Base-by-base conservation (phyloP, 2,329 filamentous ascomycete species). In the Cytospora chrysosperma region DNA sequence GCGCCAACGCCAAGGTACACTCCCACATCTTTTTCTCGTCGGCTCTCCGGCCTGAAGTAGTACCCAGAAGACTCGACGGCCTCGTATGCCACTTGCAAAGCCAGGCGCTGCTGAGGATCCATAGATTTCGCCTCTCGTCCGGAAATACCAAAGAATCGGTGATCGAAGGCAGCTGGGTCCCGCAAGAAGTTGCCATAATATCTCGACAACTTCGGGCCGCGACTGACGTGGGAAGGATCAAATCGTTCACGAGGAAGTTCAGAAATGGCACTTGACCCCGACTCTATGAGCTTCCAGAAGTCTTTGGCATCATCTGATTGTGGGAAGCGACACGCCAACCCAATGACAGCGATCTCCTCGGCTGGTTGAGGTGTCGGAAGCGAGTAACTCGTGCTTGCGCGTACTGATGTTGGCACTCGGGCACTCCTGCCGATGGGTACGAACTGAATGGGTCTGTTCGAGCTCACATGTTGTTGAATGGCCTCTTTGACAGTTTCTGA, bases 221-320 rank as follows among this genome's bases (percentile, higher is more conserved):
- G 59, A 15, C 15, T 53, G 3, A 61, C 19, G 3, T 49, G n/a
- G 9, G 55, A 17, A 17, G 34, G 26, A 19, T 40, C 28, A 24
- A 62, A 63, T 13, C 63, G 63, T n/a, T 26, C 37, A 10, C 4
- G 4, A 4, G 63, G 63, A 4, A 63, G 10, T n/a, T n/a, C 17
- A 30, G 17, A 24, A 52, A 47, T 15, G 55, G 27, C 0, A 47
- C 49, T 59, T 69, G 21, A 9, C 71, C 74, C 1, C 56, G 53
- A 2, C 56, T 51, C 8, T n/a, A 77, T 60, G 24, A 78, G 56
- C 0, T 73, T 52, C 68, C 67, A 72, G 65, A 75, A 77, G 47
- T 75, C 74, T 2, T 74, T 71, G 0, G 75, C 49, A 43, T 72
- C 69, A 8, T 77, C 71, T 3, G 75, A 76, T 0, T 74, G 74